These are phyloP conservation scores for Podaxis carcinomalis DNA, from an alignment of 768 basidiomycete species.

Conservation along the genomic window DNA sequence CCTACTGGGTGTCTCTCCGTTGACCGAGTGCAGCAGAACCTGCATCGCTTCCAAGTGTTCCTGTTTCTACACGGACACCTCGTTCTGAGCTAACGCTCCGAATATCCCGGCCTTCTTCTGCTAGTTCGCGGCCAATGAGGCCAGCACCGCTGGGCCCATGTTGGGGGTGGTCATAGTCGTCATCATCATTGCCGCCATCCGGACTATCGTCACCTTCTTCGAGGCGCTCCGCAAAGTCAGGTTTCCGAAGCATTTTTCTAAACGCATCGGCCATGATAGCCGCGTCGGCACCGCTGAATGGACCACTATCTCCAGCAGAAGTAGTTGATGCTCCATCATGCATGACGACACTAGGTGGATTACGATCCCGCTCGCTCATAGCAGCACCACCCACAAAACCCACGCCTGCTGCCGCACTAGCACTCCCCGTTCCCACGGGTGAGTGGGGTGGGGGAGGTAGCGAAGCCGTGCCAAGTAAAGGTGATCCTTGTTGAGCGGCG, in stretches of 20 bases:
- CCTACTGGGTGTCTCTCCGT: conserved; percentile 9
- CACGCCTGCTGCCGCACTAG: conserved; percentile 9
- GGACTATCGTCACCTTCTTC: conserved; percentile 67
- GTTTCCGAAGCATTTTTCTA: conserved; percentile 81
- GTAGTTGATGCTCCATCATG: conserved; percentile 75
- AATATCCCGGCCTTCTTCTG: conserved; percentile 88
- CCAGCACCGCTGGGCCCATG: conserved; percentile 18
- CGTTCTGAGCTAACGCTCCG: conserved; percentile 77
- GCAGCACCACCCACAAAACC: conserved; percentile 21
- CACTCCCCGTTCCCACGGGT: conserved; percentile 12
- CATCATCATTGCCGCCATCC: conserved; percentile 35
- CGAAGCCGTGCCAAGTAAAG: conserved; percentile 33
- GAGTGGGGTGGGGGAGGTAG: conserved; percentile 12
- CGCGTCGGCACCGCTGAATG: conserved; percentile 81
- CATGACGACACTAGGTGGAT: conserved; percentile 41
- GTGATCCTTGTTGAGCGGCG: conserved; percentile 41
- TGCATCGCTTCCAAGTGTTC: conserved; percentile 12
- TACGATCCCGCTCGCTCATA: conserved; percentile 22
- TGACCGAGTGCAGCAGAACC: conserved; percentile 9
- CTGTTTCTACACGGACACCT: conserved; percentile 67
- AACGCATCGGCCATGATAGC: conserved; percentile 94
- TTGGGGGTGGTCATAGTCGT: conserved; percentile 2
- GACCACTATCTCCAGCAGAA: conserved; percentile 58
- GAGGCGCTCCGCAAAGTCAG: conserved; percentile 72
- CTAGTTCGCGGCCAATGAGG: conserved; percentile 68